Evolutionary conservation across 2,329 filamentous ascomycete species (phyloP), one percentile per base, ranked within the genome.

Genomic region (Arachnopeziza araneosa): DNA sequence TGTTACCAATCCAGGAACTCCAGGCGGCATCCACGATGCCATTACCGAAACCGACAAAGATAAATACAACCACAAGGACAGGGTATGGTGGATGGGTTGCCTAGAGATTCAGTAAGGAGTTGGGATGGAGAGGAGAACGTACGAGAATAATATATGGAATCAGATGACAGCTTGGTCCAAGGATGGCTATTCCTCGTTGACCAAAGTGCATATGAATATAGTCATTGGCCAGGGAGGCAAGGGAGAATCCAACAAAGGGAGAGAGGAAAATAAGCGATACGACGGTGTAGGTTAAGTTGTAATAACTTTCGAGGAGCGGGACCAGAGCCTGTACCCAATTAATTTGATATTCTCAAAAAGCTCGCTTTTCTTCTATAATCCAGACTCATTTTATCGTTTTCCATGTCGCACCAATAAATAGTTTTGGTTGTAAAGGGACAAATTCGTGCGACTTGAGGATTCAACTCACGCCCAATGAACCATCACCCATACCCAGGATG

Each of bases 401-500:
- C 26, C 4, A 30, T 9, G 26, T 30, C 26, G 9, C 9, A 9
- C 9, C 9, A 9, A 30, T 9, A 30, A 5, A 9, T 30, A 30
- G 26, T 30, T 30, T 4, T 30, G 26, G 26, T 5, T 30, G 26
- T 30, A 30, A 30, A 4, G 26, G 26, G 52, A 9, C 26, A 4
- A n/a, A 30, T 30, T 30, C 26, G 4, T 30, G 26, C 26, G 26
- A 30, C 4, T 30, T 4, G 9, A 30, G 26, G 2, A 5, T 52
- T 52, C n/a, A 52, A 22, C 79, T 71, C 76, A 84, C 83, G 50
- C 86, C 86, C 52, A 84, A 79, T 24, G 83, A 82, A 10, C 82
- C 87, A 73, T 91, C 88, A 67, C 88, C 88, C 75, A 86, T 80
- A 7, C 88, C 88, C 77, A 88, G 83, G 32, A 89, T 76, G 22